Evolutionary conservation across 2,329 filamentous ascomycete species (phyloP), one percentile per base, ranked within the genome.

Genomic region (Aspergillus fischeri): DNA sequence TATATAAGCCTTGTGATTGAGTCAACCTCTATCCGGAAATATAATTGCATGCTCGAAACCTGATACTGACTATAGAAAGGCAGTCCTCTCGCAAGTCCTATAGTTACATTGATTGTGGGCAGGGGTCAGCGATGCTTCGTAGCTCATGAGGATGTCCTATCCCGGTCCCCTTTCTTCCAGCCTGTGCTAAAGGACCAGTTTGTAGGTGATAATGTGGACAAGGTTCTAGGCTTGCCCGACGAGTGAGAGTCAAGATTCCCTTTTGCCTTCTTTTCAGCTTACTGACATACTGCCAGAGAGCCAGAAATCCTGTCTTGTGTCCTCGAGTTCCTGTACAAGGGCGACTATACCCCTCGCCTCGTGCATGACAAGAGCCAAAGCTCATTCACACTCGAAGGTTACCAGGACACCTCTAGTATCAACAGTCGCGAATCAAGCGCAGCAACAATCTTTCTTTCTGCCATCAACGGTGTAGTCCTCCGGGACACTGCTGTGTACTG

Each of bases 271-370:
- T 17, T 44, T 24, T 44, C 17, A 32, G 20, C 65, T 53, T 27
- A 44, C 49, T 44, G 21, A 44, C 11, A 6, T 24, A 14, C 21
- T 24, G 21, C 4, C 70, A 88, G 90, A 83, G 91, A 96, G 80
- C 91, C 92, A 66, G 92, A 96, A 81, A 85, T 95, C 75, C 90
- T 97, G 77, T 95, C 91, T 74, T 92, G 89, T 70, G 82, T 97
- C 70, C 91, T 97, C 79, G 92, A 97, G 81, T 97, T 92, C 76
- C 86, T 97, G 65, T 97, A 97, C 87, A 96, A 95, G 81, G 91
- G 90, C 65, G 92, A 96, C 83, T 96, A 96, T 80, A 94, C 90
- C 76, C 92, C 92, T 56, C 90, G 91, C 75, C 83, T 97, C 79
- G 73, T 96, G 67, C 90, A 91, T 76, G 90, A 90, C 84, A 91